Percentiles rank a stretch among this genome's conserved stretches.
Conservation (phyloP, 2,329 filamentous ascomycete species). For the Microascus cirrosus region DNA sequence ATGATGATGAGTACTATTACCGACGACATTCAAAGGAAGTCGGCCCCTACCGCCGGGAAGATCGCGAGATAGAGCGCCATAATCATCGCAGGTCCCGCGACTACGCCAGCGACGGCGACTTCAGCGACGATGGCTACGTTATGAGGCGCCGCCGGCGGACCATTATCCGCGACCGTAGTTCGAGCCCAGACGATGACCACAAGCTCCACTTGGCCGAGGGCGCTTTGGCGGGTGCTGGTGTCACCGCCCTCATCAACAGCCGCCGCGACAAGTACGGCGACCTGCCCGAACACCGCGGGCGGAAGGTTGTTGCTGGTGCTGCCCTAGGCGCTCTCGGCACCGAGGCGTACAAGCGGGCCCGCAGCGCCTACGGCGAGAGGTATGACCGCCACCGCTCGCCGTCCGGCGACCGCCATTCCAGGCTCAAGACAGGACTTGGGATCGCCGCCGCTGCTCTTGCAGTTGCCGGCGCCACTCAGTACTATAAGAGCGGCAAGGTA, state of each 20-base stretch:
- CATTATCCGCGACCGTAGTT: constrained; percentile 35
- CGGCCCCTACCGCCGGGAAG: constrained; percentile 22
- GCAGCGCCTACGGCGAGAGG: constrained; percentile 48
- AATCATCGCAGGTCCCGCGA: constrained; percentile 21
- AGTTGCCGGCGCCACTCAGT: constrained; percentile 54
- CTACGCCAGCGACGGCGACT: constrained; percentile 21
- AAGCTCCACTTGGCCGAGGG: constrained; percentile 52
- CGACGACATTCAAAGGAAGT: constrained; percentile 33
- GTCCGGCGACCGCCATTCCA: constrained; percentile 26
- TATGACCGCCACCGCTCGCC: constrained; percentile 26
- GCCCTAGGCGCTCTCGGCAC: constrained; percentile 52
- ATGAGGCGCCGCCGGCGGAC: constrained; percentile 34
- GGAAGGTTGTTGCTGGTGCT: constrained; percentile 49
- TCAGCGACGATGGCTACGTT: constrained; percentile 35
- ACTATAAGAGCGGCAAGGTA: constrained; percentile 47
- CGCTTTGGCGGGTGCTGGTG: constrained; percentile 51
- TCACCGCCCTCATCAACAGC: constrained; percentile 46
- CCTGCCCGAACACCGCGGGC: constrained; percentile 37
- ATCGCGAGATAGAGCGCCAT: constrained; percentile 17
- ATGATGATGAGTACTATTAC: constrained; percentile 39
- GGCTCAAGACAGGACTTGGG: constrained; percentile 50
- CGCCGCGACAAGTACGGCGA: constrained; percentile 40
- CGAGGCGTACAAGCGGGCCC: constrained; percentile 47
- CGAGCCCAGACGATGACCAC: constrained; percentile 26
- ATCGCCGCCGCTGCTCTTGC: constrained; percentile 53